phyloP scores from a whole-genome alignment of 805 yeast genomes.

The Hanseniaspora lachancei region DNA sequence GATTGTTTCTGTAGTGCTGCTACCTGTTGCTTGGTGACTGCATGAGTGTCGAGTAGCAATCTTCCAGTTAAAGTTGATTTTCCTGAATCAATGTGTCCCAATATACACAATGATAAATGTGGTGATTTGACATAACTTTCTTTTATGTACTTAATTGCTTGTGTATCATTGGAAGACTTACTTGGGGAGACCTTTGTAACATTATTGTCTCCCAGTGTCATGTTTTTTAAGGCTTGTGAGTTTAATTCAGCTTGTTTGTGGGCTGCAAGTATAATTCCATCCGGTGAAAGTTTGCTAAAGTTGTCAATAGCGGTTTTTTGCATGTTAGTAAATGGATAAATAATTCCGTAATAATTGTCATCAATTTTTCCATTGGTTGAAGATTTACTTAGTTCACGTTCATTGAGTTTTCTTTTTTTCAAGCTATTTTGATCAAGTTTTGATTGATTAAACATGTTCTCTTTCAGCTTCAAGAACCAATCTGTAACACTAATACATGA shows the following conservation, averaged over 20 bases:
- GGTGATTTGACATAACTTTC: conserved; percentile 78
- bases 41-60: conserved; percentile 78
- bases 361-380: conserved; percentile 18
- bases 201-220: conserved; percentile 3
- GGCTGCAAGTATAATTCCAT: conserved; percentile 52
- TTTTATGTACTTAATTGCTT: conserved; percentile 19
- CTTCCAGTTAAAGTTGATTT: conserved; percentile 98
- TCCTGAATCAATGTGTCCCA: conserved; percentile 99
- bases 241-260: conserved; percentile 35
- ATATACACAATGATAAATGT: conserved; percentile 87
- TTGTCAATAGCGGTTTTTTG: conserved; percentile 34
- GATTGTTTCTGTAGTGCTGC: conserved; percentile 96
- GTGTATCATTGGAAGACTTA: conserved; percentile 15
- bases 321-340: conserved; percentile 34
- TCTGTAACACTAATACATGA: neutral
- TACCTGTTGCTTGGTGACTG: conserved; percentile 91
- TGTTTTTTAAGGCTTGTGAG: conserved; percentile 21
- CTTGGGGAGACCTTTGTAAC: conserved; percentile 8
- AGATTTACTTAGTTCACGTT: neutral
- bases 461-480: neutral
- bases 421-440: neutral
- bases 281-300: conserved; percentile 68
- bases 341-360: conserved; percentile 23
- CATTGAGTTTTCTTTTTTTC: neutral
- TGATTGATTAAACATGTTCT: neutral